phyloP scores from a whole-genome alignment of 805 yeast genomes.

The Yarrowia keelungensis region DNA sequence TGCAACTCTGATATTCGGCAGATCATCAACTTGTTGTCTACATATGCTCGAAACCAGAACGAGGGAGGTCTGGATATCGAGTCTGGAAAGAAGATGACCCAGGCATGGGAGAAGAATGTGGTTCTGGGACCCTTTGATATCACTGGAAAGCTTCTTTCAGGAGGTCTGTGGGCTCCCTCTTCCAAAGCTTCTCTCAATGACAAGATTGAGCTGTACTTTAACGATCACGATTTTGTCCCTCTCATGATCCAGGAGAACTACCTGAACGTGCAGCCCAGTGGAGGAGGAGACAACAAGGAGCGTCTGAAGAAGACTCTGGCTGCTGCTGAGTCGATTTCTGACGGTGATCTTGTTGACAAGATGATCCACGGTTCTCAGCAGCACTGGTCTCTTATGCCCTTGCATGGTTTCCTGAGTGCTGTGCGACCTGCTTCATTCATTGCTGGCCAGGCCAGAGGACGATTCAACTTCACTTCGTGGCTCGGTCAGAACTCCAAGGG shows the following conservation, averaged over 20 bases:
- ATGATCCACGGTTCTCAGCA: conserved; percentile 90
- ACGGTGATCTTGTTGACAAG: conserved; percentile 79
- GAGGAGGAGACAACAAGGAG: conserved; percentile 46
- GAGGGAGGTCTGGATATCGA: conserved; percentile 58
- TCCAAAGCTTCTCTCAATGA: conserved; percentile 70
- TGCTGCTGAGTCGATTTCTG: conserved; percentile 89
- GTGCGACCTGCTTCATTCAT: conserved; percentile 78
- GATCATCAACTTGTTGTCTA: conserved; percentile 85
- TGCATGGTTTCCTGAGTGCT: conserved; percentile 86
- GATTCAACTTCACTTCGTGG: conserved; percentile 84
- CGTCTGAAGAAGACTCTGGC: conserved; percentile 44
- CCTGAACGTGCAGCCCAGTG: conserved; percentile 62
- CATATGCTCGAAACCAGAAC: conserved; percentile 77
- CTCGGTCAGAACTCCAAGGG: conserved; percentile 88
- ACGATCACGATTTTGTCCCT: conserved; percentile 93
- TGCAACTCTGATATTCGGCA: conserved; percentile 94
- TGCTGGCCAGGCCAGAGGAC: conserved; percentile 61
- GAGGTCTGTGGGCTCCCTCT: conserved; percentile 62
- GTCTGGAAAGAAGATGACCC: conserved; percentile 67
- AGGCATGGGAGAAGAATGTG: conserved; percentile 88
- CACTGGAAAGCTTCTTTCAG: conserved; percentile 68
- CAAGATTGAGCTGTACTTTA: conserved; percentile 86
- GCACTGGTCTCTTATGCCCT: conserved; percentile 91
- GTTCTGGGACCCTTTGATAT: conserved; percentile 92
- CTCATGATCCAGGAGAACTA: conserved; percentile 97